Evolutionary conservation across 2,329 filamentous ascomycete species (phyloP), one percentile per base, ranked within the genome.

Genomic region (Dactylellina haptotyla): DNA sequence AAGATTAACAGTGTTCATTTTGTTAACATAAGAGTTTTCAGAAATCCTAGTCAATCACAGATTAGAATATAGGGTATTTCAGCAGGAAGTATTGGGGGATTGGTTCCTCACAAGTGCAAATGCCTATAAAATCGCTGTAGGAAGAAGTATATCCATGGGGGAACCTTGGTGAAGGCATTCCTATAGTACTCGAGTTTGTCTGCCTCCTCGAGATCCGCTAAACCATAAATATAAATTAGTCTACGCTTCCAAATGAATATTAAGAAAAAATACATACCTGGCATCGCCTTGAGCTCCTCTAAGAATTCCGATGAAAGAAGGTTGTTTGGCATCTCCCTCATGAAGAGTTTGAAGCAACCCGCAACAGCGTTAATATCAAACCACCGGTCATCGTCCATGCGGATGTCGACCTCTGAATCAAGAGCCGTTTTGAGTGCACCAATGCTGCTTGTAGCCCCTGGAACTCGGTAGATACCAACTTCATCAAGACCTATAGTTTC

Each of bases 211-310:
- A 73, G 46, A 32, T 73, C 56, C 30, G 61, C 69, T 73, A n/a
- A 18, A 77, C 14, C 63, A 76, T 75, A 16, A 76, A 65, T 39
- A 77, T 20, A 65, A 14, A 65, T 32, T 73, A 56, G 28, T 75
- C 72, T 50, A 18, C 37, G 39, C 12, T 30, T 57, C 14, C 2
- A 28, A 23, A 28, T 14, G 20, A 45, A 16, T 6, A 4, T 6
- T 32, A 23, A 10, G 23, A 3, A 34, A 46, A 3, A 34, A n/a
- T 32, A 82, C 81, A 88, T 85, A 75, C 88, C 86, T 80, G 85
- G 87, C 63, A 90, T 83, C 63, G 82, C 84, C 65, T 85, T 82
- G 51, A 89, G 82, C 77, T 90, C 88, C 59, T 89, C 87, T 57
- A 87, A 82, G 66, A 90, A 83, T 78, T 90, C 88, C 2, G 73